Percentiles rank a stretch among this genome's conserved stretches.
These are phyloP conservation scores for Reutealis trisperma DNA, from an alignment of 345 rosid genomes.

Conservation along the genomic window DNA sequence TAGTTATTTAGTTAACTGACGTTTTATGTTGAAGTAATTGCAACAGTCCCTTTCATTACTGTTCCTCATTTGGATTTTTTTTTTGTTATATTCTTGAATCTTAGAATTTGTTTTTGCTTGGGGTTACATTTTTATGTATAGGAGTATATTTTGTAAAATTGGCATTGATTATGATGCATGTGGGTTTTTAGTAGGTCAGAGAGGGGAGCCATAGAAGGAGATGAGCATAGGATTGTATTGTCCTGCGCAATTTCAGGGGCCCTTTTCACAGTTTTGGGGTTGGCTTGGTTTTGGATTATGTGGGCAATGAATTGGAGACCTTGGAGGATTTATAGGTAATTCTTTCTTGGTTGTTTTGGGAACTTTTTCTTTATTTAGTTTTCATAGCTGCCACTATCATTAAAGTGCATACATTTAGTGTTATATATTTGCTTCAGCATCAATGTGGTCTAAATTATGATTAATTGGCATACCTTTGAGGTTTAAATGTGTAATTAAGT, in stretches of 20 bases:
- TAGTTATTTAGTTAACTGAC: too few relatives aligned
- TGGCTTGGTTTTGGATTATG: conserved; percentile 74
- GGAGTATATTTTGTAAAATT: background rate
- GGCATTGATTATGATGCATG: conserved; percentile 33
- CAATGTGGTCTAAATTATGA: too few relatives aligned
- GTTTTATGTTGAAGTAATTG: background rate
- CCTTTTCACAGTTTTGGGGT: conserved; percentile 75
- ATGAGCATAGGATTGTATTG: conserved; percentile 57
- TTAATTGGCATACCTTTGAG: too few relatives aligned
- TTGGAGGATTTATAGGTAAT: conserved; percentile 94
- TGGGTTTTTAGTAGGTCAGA: too few relatives aligned
- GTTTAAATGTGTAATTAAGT: too few relatives aligned
- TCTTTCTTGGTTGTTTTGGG: background rate
- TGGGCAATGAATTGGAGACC: conserved; percentile 99
- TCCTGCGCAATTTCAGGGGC: conserved; percentile 83
- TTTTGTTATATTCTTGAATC: conserved; percentile 9
- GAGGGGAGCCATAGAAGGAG: conserved; percentile 88
- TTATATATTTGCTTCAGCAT: too few relatives aligned
- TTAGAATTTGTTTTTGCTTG: conserved; percentile 5
- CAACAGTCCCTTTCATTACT: conserved; percentile 16
- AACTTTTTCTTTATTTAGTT: background rate
- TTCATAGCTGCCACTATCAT: background rate
- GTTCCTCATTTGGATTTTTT: conserved; percentile 11
- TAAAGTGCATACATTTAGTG: background rate
- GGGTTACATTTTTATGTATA: background rate